Conservation (phyloP, 2,329 filamentous ascomycete species). For the Penicillium sp. region DNA sequence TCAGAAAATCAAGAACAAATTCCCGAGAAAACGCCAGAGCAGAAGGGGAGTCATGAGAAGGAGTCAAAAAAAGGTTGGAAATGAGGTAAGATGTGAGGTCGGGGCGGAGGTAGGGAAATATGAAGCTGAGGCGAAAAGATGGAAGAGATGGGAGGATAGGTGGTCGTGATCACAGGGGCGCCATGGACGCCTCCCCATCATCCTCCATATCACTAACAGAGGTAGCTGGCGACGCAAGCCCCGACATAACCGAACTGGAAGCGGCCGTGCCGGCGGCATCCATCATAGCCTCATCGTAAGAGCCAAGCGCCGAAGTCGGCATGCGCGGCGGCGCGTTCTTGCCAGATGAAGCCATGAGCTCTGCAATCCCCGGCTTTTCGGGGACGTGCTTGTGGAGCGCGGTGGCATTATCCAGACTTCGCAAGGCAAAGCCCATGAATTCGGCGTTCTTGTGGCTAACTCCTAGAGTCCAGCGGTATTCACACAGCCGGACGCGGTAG, state of each 20-base stretch:
- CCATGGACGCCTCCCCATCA: conserved; percentile 28
- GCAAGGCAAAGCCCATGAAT: conserved; percentile 65
- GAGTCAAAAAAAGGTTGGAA: neutral
- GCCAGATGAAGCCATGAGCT: conserved; percentile 37
- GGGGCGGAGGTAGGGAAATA: neutral
- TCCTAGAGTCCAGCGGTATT: conserved; percentile 91
- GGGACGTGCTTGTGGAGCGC: conserved; percentile 68
- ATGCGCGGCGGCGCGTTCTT: conserved; percentile 27
- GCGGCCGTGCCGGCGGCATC: conserved; percentile 25
- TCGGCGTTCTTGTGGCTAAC: conserved; percentile 73
- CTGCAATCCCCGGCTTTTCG: conserved; percentile 64
- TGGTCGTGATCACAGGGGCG: conserved; percentile 6
- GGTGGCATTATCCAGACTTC: conserved; percentile 71
- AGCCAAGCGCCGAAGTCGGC: conserved; percentile 12
- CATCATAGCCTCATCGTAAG: conserved; percentile 31
- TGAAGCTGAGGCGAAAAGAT: neutral
- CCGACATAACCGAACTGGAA: conserved; percentile 40
- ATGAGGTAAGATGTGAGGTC: neutral
- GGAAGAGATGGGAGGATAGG: neutral
- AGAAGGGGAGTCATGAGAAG: conserved; percentile 9
- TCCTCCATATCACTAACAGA: conserved; percentile 36
- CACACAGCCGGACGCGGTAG: conserved; percentile 78
- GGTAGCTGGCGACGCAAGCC: conserved; percentile 40
- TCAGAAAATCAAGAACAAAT: neutral
- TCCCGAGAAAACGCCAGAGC: conserved; percentile 10